These are phyloP conservation scores for Cutaneotrichosporon sp. DNA, from an alignment of 1,284 basidiomycete species.

Conservation along the genomic window DNA sequence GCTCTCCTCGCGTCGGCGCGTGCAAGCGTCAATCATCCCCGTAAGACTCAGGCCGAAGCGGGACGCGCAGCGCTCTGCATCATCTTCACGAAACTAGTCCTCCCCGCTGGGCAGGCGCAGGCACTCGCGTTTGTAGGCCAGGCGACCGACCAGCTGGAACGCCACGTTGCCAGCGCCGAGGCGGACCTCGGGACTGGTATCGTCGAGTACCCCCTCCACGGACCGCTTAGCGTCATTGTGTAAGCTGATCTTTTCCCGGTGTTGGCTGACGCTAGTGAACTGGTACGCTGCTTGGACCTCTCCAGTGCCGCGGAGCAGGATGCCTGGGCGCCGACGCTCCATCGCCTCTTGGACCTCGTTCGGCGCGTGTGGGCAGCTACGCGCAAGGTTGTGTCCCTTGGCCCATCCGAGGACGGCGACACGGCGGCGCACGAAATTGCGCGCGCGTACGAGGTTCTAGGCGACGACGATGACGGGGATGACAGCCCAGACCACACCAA, in stretches of 20 bases:
- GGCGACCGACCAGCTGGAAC: slow-evolving; percentile 28
- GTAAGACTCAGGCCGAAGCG: slow-evolving; percentile 46
- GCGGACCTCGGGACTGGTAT: slow-evolving; percentile 31
- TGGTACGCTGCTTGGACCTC: slow-evolving; percentile 27
- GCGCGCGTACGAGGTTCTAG: slow-evolving; percentile 39
- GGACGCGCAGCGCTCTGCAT: slow-evolving; percentile 41
- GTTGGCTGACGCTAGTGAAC: slow-evolving; percentile 15
- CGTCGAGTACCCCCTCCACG: slow-evolving; percentile 41
- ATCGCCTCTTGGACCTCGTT: slow-evolving; percentile 23
- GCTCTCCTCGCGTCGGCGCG: slow-evolving; percentile 27
- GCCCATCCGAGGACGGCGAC: slow-evolving; percentile 13
- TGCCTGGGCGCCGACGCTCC: slow-evolving; percentile 26
- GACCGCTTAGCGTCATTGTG: slow-evolving; percentile 35
- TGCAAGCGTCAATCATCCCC: slow-evolving; percentile 34
- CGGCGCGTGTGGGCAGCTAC: slow-evolving; percentile 40
- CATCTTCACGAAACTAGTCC: slow-evolving; percentile 31
- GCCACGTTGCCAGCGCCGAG: slow-evolving; percentile 26
- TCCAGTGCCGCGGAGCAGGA: slow-evolving; percentile 5
- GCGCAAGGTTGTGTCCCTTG: slow-evolving; percentile 37
- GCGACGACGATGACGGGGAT: slow-evolving; percentile 27
- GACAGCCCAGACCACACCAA: slow-evolving; percentile 33
- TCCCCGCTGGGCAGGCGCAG: slow-evolving; percentile 8
- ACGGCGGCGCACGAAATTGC: slow-evolving; percentile 46
- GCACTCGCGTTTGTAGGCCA: slow-evolving; percentile 24
- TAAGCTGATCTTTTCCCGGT: slow-evolving; percentile 16